Base-by-base conservation (phyloP, 1,139 yeast species). In the Kodamaea sp. region DNA sequence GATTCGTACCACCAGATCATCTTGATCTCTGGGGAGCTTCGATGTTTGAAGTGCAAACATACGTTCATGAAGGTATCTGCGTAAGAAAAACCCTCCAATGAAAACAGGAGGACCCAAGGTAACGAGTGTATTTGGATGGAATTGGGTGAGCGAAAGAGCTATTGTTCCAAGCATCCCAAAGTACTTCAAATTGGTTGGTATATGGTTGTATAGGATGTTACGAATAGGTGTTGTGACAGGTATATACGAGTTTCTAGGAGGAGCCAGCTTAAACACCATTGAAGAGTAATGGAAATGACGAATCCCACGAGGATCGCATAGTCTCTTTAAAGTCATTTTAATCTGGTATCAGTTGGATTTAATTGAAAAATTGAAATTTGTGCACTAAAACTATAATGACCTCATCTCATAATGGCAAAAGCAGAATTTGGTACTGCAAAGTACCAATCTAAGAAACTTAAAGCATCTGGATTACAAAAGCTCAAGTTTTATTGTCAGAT, bases 401-500 rank as follows among this genome's bases (percentile, higher is more conserved):
- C 20, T n/a, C 42, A 41, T 26, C 28, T n/a, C n/a, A 9, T 10
- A 7, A 57, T 56, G 61, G 60, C 54, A 3, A 47, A 43, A 37
- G 88, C 94, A 33, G 94, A 85, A 48, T 62, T 76, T 31, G 95
- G 95, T 5, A 76, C 89, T 2, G 95, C 96, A n/a, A 87, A 85
- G 57, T 81, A 79, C 57, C 68, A 84, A 43, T 75, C 92, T 31
- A 88, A 86, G 52, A 81, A 83, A 57, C 75, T 86, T 69, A 86
- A 88, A 61, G 79, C 90, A 12, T 71, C 79, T 30, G 97, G 97
- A 6, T 78, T 90, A 11, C 97, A 90, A 60, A 82, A 86, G 54
- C 75, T 94, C 36, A 75, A 79, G 47, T 92, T 78, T 72, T 92
- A 89, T 60, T 92, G 99, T 59, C 98, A 92, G 59, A 75, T 87